phyloP scores from a whole-genome alignment of 2,329 filamentous ascomycete genomes.

The Colletotrichum filicis region DNA sequence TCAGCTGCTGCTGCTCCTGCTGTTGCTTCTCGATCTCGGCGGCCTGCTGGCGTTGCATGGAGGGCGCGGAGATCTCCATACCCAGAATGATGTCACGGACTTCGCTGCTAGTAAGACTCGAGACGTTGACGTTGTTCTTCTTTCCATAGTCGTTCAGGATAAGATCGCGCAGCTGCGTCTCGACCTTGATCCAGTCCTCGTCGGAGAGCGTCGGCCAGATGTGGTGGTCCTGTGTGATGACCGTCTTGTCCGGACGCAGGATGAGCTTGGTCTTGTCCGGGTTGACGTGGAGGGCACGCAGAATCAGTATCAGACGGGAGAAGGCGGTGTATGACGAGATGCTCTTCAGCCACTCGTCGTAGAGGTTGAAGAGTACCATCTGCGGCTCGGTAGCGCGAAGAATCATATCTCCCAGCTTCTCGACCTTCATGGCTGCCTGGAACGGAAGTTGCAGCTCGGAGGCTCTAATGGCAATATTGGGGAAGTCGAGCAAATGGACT shows the following conservation, averaged over 20 bases:
- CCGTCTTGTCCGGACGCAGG: conserved; percentile 93
- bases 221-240: conserved; percentile 98
- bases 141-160: conserved; percentile 99
- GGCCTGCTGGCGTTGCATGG: conserved; percentile 97
- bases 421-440: conserved; percentile 99
- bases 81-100: conserved; percentile 98
- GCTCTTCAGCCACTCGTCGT: conserved; percentile 98
- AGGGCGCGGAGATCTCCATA: conserved; percentile 99
- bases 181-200: conserved; percentile 99
- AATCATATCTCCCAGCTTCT: conserved; percentile 99
- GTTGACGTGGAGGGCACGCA: conserved; percentile 96
- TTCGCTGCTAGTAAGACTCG: conserved; percentile 95
- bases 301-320: conserved; percentile 91
- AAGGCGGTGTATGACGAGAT: conserved; percentile 99
- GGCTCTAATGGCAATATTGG: conserved; percentile 97
- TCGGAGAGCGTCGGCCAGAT: conserved; percentile 97
- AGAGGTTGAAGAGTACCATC: conserved; percentile 99
- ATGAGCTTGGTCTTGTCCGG: conserved; percentile 98
- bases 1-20: conserved; percentile 95
- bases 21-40: conserved; percentile 99
- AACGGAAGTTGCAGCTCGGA: conserved; percentile 97
- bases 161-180: conserved; percentile 92
- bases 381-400: conserved; percentile 97
- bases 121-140: conserved; percentile 99
- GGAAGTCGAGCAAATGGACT: conserved; percentile 97